phyloP scores from a whole-genome alignment of 1,284 basidiomycete species.

The Sporisorium exsertum region DNA sequence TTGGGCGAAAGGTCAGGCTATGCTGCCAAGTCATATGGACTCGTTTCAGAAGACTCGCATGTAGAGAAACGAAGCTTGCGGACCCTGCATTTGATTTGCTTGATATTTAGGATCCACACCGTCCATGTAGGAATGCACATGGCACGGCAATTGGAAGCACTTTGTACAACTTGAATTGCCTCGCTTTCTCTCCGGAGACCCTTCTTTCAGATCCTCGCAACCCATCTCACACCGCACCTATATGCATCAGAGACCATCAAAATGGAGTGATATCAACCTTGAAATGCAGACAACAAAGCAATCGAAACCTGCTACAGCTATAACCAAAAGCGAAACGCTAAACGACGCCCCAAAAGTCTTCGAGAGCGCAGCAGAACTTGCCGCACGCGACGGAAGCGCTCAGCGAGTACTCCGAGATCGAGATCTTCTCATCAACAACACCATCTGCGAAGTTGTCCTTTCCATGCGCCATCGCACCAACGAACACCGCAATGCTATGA shows the following conservation, averaged over 20 bases:
- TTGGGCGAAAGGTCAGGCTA: constrained; percentile 75
- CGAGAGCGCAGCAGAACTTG: constrained; percentile 80
- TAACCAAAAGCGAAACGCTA: constrained; percentile 22
- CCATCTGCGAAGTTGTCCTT: constrained; percentile 97
- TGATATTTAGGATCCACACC: too few relatives aligned
- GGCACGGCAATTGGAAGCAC: too few relatives aligned
- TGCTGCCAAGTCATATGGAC: constrained; percentile 41
- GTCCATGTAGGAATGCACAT: too few relatives aligned
- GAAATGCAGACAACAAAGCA: neutral
- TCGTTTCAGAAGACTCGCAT: constrained; percentile 40
- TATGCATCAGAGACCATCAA: neutral
- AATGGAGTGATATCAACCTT: neutral
- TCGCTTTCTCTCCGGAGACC: too few relatives aligned
- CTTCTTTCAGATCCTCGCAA: too few relatives aligned
- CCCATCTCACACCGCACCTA: too few relatives aligned
- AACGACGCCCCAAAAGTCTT: constrained; percentile 70
- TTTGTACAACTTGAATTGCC: neutral
- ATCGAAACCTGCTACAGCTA: neutral
- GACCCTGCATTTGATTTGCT: too few relatives aligned
- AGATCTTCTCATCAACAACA: constrained; percentile 96
- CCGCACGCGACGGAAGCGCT: constrained; percentile 96
- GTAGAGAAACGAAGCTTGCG: constrained; percentile 1
- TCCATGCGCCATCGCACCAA: constrained; percentile 79
- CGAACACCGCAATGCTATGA: constrained; percentile 92
- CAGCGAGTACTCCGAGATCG: constrained; percentile 92